Conservation (phyloP, 208 protist species). For the Wallacemonas rigidus region DNA sequence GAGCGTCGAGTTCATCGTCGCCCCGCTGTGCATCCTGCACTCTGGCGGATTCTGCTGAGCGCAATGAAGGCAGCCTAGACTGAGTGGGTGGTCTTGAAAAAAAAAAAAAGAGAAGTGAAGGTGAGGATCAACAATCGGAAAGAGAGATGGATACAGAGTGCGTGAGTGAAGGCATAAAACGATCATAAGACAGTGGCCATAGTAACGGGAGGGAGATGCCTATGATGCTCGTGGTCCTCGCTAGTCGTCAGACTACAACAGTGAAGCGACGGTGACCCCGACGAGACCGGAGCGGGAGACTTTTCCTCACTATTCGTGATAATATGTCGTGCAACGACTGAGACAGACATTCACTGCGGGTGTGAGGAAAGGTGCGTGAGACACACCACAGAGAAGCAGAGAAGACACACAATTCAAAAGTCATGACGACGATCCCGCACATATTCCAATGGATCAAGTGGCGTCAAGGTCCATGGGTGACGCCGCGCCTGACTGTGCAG, state of each 20-base stretch:
- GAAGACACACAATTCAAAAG: background rate
- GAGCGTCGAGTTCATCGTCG: background rate
- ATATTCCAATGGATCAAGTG: constrained; percentile 53
- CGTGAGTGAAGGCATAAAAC: background rate
- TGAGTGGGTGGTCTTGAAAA: background rate
- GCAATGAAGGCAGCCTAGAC: no score
- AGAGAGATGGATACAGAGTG: background rate
- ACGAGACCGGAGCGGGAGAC: no score
- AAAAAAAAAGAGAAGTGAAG: background rate
- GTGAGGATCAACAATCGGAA: background rate
- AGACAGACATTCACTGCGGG: no score
- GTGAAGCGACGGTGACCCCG: no score
- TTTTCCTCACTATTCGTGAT: no score
- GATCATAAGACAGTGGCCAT: no score
- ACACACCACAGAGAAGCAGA: background rate
- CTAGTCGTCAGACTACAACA: no score
- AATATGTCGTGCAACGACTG: no score
- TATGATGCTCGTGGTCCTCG: no score
- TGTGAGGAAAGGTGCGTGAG: no score
- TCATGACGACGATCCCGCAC: background rate
- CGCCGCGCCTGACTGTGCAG: constrained; percentile 41
- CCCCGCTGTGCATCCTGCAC: background rate
- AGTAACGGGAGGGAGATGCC: no score
- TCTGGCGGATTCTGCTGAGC: no score
- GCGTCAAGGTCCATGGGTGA: constrained; percentile 32